These are phyloP conservation scores for Solanum paucissectum DNA, from an alignment of 257 asterid genomes.

Conservation along the genomic window DNA sequence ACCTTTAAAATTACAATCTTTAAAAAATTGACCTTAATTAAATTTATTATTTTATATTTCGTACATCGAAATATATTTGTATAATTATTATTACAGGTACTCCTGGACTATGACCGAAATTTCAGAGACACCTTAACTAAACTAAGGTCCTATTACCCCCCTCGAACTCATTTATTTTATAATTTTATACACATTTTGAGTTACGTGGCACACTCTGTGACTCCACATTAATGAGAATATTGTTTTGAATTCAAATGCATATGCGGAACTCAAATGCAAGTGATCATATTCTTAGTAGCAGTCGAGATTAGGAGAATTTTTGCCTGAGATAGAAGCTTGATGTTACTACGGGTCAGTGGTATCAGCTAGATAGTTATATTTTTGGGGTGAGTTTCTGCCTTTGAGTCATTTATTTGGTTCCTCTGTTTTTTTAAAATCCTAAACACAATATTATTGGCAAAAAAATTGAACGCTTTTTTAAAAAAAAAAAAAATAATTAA, in stretches of 20 bases:
- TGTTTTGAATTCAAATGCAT: neutral
- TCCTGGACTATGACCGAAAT: neutral
- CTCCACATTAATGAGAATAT: neutral
- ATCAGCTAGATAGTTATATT: neutral
- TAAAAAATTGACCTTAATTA: too few relatives aligned
- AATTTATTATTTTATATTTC: too few relatives aligned
- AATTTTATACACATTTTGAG: neutral
- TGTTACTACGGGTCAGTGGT: neutral
- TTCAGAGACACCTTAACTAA: neutral
- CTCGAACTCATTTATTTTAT: too few relatives aligned
- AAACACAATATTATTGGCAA: neutral
- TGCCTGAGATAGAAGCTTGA: neutral
- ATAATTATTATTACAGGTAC: neutral
- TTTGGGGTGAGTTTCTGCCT: neutral
- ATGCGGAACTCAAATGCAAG: neutral
- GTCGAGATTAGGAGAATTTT: neutral
- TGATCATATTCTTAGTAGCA: neutral
- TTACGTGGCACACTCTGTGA: neutral
- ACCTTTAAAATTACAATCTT: too few relatives aligned
- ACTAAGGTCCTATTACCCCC: neutral
- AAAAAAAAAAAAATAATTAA: too few relatives aligned
- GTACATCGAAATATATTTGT: too few relatives aligned
- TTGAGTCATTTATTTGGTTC: neutral
- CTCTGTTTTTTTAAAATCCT: neutral
- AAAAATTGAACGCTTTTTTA: neutral